Evolutionary conservation across 495 filamentous ascomycete genomes (phyloP).

Genomic region (Annulohypoxylon nitens): DNA sequence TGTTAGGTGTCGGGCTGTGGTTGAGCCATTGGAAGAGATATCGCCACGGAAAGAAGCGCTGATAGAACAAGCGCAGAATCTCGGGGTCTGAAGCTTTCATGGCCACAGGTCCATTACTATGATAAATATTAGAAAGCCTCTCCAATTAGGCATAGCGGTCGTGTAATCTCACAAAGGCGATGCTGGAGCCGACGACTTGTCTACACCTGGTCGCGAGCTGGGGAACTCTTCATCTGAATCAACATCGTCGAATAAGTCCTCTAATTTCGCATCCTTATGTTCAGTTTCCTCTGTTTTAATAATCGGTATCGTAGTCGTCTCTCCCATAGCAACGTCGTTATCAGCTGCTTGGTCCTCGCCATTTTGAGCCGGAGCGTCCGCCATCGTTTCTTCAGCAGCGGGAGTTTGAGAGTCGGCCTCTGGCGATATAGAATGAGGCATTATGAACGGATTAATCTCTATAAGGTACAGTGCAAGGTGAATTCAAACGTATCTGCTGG

Average conservation of each 20-base stretch:
- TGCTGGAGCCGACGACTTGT: constrained; percentile 48
- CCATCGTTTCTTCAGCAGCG: constrained; percentile 45
- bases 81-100: constrained; percentile 74
- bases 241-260: constrained; percentile 83
- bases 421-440: constrained; percentile 68
- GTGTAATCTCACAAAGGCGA: constrained; percentile 51
- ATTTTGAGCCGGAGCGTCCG: constrained; percentile 41
- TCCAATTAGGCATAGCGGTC: background rate
- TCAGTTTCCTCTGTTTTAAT: constrained; percentile 35
- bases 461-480: background rate
- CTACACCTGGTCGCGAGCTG: constrained; percentile 55
- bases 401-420: constrained; percentile 42
- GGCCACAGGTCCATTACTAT: constrained; percentile 35
- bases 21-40: constrained; percentile 98
- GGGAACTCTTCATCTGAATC: constrained; percentile 85
- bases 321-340: constrained; percentile 54
- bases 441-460: constrained; percentile 38
- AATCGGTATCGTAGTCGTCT: constrained; percentile 40
- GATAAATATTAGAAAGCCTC: constrained; percentile 22
- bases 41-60: constrained; percentile 95
- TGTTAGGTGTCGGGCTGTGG: constrained; percentile 85
- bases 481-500: background rate
- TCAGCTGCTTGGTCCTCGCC: constrained; percentile 39
- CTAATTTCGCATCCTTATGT: constrained; percentile 73
- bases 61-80: constrained; percentile 91